Evolutionary conservation across 2,329 filamentous ascomycete species (phyloP).

Genomic region (Xylaria sp.): DNA sequence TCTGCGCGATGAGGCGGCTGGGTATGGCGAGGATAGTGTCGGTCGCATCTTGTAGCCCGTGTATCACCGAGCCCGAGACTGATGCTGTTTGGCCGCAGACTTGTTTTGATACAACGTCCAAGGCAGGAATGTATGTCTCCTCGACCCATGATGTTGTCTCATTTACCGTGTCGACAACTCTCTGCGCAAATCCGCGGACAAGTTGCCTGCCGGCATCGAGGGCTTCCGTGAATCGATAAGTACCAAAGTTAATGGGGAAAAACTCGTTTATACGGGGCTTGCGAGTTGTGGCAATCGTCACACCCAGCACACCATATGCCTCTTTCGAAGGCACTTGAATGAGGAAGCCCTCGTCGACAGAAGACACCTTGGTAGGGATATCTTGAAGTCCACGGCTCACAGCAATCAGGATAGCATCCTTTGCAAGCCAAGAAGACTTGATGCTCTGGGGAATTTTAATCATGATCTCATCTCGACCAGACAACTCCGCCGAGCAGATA

Average conservation of each 20-base stretch:
- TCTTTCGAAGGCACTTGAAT: conserved; percentile 65
- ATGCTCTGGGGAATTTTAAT: conserved; percentile 63
- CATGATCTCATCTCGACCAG: conserved; percentile 63
- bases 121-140: conserved; percentile 48
- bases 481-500: conserved; percentile 59
- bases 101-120: conserved; percentile 50
- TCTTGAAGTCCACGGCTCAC: conserved; percentile 61
- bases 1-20: conserved; percentile 41
- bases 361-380: conserved; percentile 61
- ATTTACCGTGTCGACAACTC: conserved; percentile 56
- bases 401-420: conserved; percentile 66
- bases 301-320: conserved; percentile 67
- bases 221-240: conserved; percentile 57
- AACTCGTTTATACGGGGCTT: conserved; percentile 71
- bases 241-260: conserved; percentile 70
- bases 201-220: conserved; percentile 58
- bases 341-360: conserved; percentile 62
- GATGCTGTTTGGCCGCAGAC: conserved; percentile 48
- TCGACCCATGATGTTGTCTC: conserved; percentile 51
- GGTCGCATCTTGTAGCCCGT: conserved; percentile 44
- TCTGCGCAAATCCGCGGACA: conserved; percentile 55
- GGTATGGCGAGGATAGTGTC: conserved; percentile 41
- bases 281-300: conserved; percentile 68
- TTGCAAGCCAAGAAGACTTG: conserved; percentile 66
- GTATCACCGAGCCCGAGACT: conserved; percentile 48